Conservation (phyloP, 352 stramenopile species). For the Globisporangium heterothallicum region DNA sequence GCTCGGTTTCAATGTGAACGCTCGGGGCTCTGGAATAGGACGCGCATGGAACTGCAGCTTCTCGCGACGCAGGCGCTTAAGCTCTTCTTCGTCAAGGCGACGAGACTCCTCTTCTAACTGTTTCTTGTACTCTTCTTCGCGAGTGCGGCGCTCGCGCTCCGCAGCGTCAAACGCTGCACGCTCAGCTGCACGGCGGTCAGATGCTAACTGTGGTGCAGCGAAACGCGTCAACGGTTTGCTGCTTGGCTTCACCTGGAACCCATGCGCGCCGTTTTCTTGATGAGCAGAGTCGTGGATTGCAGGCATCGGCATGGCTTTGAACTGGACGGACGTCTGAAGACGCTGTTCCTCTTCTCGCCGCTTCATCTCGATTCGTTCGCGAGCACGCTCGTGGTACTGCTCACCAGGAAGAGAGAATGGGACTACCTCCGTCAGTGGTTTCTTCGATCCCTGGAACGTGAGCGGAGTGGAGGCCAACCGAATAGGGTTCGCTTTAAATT, state of each 20-base stretch:
- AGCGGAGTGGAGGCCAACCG: constrained; percentile 44
- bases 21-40: constrained; percentile 39
- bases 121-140: constrained; percentile 55
- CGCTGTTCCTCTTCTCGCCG: constrained; percentile 54
- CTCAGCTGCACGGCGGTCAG: constrained; percentile 52
- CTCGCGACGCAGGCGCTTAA: constrained; percentile 63
- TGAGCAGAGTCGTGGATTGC: constrained; percentile 25
- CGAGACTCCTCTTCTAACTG: constrained; percentile 44
- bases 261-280: constrained; percentile 3
- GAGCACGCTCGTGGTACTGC: constrained; percentile 47
- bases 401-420: constrained; percentile 61
- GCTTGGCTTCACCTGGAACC: constrained; percentile 26
- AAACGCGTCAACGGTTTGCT: constrained; percentile 34
- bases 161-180: constrained; percentile 62
- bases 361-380: constrained; percentile 48
- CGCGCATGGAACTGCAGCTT: constrained; percentile 72
- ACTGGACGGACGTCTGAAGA: constrained; percentile 30
- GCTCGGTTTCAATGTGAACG: constrained; percentile 45
- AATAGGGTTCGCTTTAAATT: constrained; percentile 74
- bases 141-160: constrained; percentile 58
- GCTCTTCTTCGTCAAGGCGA: constrained; percentile 56
- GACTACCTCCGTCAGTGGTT: constrained; percentile 61
- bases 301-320: constrained; percentile 70
- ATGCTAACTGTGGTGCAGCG: constrained; percentile 54
- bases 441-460: constrained; percentile 64